These are phyloP conservation scores for Zea luxurians DNA, from an alignment of 176 grass and related monocot genomes.

Conservation along the genomic window DNA sequence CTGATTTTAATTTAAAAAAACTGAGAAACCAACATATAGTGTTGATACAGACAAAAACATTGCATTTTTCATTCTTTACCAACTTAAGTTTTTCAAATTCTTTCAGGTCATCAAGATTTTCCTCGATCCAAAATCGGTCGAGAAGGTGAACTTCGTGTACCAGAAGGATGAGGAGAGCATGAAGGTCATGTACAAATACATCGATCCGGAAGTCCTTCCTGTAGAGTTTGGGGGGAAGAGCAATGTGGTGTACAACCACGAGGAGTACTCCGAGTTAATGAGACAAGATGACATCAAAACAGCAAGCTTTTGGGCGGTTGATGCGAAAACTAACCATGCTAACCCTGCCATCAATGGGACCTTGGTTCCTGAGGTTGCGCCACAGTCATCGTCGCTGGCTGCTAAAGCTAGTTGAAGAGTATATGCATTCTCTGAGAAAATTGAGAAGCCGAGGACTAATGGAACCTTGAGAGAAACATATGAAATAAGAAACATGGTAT, in stretches of 20 bases:
- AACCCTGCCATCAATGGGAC: slow-evolving; percentile 20
- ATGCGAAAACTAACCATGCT: slow-evolving; percentile 11
- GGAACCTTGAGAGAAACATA: not conserved
- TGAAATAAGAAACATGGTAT: not conserved
- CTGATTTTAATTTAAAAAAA: no score
- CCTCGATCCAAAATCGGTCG: slow-evolving; percentile 59
- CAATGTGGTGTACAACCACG: slow-evolving; percentile 56
- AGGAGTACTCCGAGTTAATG: slow-evolving; percentile 77
- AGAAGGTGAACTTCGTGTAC: slow-evolving; percentile 75
- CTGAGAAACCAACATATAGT: not conserved
- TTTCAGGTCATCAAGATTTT: slow-evolving; percentile 60
- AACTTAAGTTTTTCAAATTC: not conserved
- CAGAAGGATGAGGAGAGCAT: slow-evolving; percentile 65
- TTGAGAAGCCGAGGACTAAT: not conserved
- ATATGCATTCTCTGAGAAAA: not conserved
- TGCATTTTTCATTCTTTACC: not conserved
- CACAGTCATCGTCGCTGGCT: slow-evolving; percentile 13
- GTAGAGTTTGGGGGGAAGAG: slow-evolving; percentile 72
- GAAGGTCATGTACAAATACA: slow-evolving; percentile 49
- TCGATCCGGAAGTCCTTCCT: slow-evolving; percentile 63
- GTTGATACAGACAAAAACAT: not conserved
- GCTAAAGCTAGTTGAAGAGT: slow-evolving; percentile 55
- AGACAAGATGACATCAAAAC: slow-evolving; percentile 59
- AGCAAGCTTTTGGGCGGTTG: slow-evolving; percentile 50
- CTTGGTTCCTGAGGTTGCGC: slow-evolving; percentile 30